Percentiles rank a stretch among this genome's conserved stretches.
These are phyloP conservation scores for Arthrobotrys sphaeroides DNA, from an alignment of 2,329 filamentous ascomycete species.

Conservation along the genomic window DNA sequence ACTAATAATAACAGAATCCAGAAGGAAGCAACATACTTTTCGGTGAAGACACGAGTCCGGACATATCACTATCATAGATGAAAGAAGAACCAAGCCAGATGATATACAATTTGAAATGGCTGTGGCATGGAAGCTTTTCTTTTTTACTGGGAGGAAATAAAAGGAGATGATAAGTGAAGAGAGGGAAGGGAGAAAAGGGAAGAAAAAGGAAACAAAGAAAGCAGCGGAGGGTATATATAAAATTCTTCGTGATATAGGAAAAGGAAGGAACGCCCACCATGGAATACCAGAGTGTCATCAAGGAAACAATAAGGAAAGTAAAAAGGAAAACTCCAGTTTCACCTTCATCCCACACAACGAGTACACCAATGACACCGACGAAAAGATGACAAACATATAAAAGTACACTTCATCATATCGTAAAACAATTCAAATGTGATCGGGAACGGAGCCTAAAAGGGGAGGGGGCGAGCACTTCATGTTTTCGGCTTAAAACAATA, in stretches of 20 bases:
- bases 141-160: neutral
- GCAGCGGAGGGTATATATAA: slow-evolving; percentile 19
- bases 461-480: neutral
- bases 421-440: neutral
- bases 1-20: neutral
- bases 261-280: slow-evolving; percentile 1
- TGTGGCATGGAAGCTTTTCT: neutral
- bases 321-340: slow-evolving; percentile 18
- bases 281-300: neutral
- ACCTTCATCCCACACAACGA: slow-evolving; percentile 2
- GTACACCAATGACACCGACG: neutral
- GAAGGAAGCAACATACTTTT: neutral
- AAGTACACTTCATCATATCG: slow-evolving; percentile 21
- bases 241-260: neutral
- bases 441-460: neutral
- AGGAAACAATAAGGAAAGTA: neutral
- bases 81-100: neutral
- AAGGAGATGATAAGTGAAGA: neutral
- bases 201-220: neutral
- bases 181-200: too few relatives aligned
- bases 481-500: slow-evolving; percentile 72
- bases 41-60: neutral
- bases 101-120: neutral
- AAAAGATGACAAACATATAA: neutral
- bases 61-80: neutral